These are phyloP conservation scores for Auriscalpium microsporum DNA, from an alignment of 768 basidiomycete species.

Conservation along the genomic window DNA sequence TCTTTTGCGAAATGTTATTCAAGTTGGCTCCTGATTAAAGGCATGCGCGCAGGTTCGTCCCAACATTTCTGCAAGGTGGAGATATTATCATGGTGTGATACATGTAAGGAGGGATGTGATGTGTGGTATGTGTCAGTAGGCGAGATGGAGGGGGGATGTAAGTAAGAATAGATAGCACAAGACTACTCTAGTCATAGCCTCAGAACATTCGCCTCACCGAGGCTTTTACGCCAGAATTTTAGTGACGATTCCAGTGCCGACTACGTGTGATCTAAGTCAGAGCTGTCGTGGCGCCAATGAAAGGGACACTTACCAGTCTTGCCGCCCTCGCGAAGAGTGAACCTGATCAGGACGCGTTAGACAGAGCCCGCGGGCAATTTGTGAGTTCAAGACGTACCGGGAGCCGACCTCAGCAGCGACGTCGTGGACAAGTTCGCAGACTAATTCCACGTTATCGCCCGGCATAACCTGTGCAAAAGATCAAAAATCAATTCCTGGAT, in stretches of 20 bases:
- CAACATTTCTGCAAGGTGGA: no score
- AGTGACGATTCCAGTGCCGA: slow-evolving; percentile 92
- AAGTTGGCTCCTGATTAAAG: no score
- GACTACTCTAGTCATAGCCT: no score
- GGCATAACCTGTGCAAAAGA: slow-evolving; percentile 72
- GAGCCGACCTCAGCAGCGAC: slow-evolving; percentile 86
- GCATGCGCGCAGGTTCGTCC: no score
- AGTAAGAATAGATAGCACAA: neutral
- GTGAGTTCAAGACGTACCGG: slow-evolving; percentile 33
- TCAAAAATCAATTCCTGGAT: neutral
- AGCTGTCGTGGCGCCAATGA: neutral
- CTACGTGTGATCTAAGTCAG: slow-evolving; percentile 27
- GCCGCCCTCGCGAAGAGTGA: slow-evolving; percentile 92
- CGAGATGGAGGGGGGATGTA: neutral
- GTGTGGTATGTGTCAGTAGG: neutral
- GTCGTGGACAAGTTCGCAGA: slow-evolving; percentile 74
- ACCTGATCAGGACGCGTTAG: slow-evolving; percentile 28
- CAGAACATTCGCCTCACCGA: no score
- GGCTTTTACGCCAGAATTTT: slow-evolving; percentile 50
- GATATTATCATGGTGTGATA: no score
- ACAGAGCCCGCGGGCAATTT: neutral
- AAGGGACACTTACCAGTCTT: slow-evolving; percentile 63
- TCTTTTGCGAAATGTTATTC: no score
- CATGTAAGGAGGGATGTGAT: no score
- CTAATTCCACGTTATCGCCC: slow-evolving; percentile 94